Conservation (phyloP, 164 flowering plant genomes). For the Annona cherimola region DNA sequence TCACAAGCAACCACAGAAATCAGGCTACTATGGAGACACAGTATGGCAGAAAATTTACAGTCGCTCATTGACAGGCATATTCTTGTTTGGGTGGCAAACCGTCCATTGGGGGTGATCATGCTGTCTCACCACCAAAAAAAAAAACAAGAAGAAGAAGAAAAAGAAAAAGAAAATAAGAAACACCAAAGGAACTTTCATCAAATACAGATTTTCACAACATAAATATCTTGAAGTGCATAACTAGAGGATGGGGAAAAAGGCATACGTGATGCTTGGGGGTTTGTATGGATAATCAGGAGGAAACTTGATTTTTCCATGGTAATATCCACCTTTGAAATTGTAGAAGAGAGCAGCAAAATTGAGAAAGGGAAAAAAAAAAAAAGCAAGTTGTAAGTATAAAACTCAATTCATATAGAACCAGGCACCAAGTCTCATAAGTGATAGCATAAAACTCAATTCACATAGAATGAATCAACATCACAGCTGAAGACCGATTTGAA, state of each 20-base stretch:
- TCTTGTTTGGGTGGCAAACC: slow-evolving; percentile 86
- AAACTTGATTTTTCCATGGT: slow-evolving; percentile 90
- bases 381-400: neutral
- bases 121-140: slow-evolving; percentile 24
- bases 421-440: neutral
- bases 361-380: neutral
- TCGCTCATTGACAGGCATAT: slow-evolving; percentile 97
- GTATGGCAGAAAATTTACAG: slow-evolving; percentile 47
- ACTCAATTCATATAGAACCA: neutral
- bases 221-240: neutral
- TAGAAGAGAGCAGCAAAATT: neutral
- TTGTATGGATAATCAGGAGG: slow-evolving; percentile 96
- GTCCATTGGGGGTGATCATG: slow-evolving; percentile 97
- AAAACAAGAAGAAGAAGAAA: too few relatives aligned
- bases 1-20: neutral
- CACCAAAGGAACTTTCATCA: slow-evolving; percentile 8
- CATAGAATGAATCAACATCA: neutral
- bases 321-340: slow-evolving; percentile 65
- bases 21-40: neutral
- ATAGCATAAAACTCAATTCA: neutral
- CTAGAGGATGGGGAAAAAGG: neutral
- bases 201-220: neutral
- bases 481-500: neutral
- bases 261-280: slow-evolving; percentile 90
- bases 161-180: neutral